Evolutionary conservation across 176 grass and related monocot genomes (phyloP), one percentile per base, ranked within the genome.

Genomic region (Cenchrus americanus): DNA sequence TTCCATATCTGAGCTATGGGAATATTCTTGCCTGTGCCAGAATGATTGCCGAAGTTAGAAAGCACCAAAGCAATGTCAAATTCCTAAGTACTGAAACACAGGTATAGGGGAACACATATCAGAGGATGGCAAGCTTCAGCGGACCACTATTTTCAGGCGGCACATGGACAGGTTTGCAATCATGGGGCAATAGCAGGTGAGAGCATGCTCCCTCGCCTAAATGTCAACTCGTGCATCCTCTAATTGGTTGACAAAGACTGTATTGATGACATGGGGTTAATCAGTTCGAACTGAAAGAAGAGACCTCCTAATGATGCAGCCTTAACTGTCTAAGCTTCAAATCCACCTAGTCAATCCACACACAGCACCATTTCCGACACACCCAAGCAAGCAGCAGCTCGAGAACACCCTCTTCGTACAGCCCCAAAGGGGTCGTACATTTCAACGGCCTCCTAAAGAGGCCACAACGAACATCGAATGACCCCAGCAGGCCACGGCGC

Each of bases 1-100:
- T 69, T 60, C 75, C 48, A 90, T 79, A 27, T 61, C 68, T 69
- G 89, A 87, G 83, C 69, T 69, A 57, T 83, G 77, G 63, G 61
- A 87, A 71, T 82, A 91, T 24, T 80, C 62, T 66, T 87, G 80
- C 85, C 89, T 87, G 81, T 32, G 11, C 6, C 60, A 80, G 67
- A 83, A 87, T 3, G 21, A 61, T 70, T 80, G 26, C 32, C 54
- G 65, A 50, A 48, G 19, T 86, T 78, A 73, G 41, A 79, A 61
- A 66, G 12, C 34, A 86, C 8, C 13, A 52, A 34, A 74, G 3
- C 24, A 1, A 80, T 9, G 13, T 14, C 52, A 68, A 46, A 66
- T 73, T 83, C 2, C n/a, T 37, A 78, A 34, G 12, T 49, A 23
- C 15, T 15, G 24, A 21, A 62, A 57, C 8, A 79, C 22, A 19